Evolutionary conservation across 768 basidiomycete genomes (phyloP).

Genomic region (Boletus fagicola): DNA sequence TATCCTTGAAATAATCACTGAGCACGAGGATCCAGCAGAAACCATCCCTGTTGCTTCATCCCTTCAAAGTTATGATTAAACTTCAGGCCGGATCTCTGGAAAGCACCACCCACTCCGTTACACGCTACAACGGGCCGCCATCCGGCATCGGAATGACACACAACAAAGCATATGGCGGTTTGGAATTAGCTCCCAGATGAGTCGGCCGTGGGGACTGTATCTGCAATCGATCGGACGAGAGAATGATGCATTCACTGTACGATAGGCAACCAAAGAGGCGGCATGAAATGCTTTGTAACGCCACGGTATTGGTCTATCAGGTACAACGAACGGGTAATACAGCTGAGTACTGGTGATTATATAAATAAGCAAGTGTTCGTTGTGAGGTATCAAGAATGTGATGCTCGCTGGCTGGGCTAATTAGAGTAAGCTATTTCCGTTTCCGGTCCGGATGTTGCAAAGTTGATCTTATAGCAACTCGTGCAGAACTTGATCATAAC

Average conservation of each 20-base stretch:
- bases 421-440: not conserved
- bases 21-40: not conserved
- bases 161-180: not conserved
- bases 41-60: not conserved
- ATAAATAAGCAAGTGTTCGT: not conserved
- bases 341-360: constrained; percentile 6
- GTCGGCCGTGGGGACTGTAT: not conserved
- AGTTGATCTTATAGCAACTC: constrained; percentile 50
- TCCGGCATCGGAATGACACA: not conserved
- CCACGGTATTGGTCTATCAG: constrained; percentile 9
- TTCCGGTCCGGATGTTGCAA: constrained; percentile 1
- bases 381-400: constrained; percentile 11
- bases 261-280: not conserved
- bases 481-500: constrained; percentile 73
- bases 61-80: not conserved
- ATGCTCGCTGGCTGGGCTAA: not conserved
- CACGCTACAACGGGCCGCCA: constrained; percentile 1
- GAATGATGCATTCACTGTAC: not conserved
- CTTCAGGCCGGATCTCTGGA: not conserved
- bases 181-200: not conserved
- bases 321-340: constrained; percentile 19
- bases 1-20: not conserved
- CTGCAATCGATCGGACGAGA: not conserved
- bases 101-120: not conserved
- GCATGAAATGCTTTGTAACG: not conserved